Conservation (phyloP, 441 rosid species). For the Syzygium malaccense region DNA sequence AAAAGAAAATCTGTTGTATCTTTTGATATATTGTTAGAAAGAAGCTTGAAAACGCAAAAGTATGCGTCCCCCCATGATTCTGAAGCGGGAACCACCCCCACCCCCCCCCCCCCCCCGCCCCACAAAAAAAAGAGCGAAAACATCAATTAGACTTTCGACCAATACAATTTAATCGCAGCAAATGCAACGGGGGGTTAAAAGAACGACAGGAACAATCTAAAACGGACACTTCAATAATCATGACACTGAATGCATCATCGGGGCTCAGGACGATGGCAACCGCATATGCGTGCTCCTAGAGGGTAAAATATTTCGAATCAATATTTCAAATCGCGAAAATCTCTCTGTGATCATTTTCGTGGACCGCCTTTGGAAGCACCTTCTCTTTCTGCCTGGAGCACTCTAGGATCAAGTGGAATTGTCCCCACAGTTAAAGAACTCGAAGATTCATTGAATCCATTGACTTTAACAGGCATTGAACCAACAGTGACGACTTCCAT, state of each 20-base stretch:
- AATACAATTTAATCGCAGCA: not conserved
- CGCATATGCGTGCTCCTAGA: not conserved
- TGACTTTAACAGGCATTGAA: constrained; percentile 61
- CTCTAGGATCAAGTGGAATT: constrained; percentile 49
- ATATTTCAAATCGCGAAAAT: not conserved
- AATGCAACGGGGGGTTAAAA: not conserved
- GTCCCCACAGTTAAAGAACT: constrained; percentile 46
- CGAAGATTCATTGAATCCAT: constrained; percentile 37
- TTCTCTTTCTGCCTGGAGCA: constrained; percentile 25
- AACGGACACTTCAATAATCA: not conserved
- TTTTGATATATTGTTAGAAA: not conserved
- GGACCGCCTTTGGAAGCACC: not conserved
- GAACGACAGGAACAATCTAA: not conserved
- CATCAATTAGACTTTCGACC: not conserved
- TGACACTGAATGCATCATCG: not conserved
- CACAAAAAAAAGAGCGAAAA: not conserved
- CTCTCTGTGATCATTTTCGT: not conserved
- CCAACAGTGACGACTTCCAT: constrained; percentile 48
- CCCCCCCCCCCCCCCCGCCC: too few species aligned
- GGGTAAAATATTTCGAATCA: not conserved
- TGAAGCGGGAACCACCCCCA: not conserved
- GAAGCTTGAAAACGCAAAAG: not conserved
- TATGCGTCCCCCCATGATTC: not conserved
- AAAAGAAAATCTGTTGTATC: not conserved
- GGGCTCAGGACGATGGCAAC: not conserved